Evolutionary conservation across 176 grass and related monocot genomes (phyloP).

Genomic region (Oryza meyeriana): DNA sequence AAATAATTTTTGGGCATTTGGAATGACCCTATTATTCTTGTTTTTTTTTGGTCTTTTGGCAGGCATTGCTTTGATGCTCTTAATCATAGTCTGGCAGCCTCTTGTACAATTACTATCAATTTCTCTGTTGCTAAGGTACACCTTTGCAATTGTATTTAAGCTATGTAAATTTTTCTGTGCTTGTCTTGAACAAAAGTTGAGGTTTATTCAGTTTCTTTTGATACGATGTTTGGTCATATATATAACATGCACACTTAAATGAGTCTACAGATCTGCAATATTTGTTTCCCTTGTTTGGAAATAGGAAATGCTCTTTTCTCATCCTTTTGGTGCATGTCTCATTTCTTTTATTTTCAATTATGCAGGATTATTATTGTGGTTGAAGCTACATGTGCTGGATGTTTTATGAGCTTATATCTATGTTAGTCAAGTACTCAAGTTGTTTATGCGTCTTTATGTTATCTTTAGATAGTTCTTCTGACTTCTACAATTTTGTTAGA

Average conservation of each 20-base stretch:
- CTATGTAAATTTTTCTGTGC: slow-evolving; percentile 2
- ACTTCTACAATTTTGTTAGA: not conserved
- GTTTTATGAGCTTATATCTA: slow-evolving; percentile 95
- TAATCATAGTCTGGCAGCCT: slow-evolving; percentile 84
- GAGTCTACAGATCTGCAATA: not conserved
- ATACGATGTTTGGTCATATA: not conserved
- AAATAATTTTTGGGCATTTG: slow-evolving; percentile 10
- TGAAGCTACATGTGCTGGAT: slow-evolving; percentile 77
- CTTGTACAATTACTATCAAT: slow-evolving; percentile 63
- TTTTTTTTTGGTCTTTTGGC: not conserved
- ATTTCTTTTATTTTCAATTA: slow-evolving; percentile 26
- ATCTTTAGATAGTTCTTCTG: not conserved
- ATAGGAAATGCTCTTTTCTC: not conserved
- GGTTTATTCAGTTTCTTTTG: not conserved
- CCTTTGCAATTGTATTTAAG: slow-evolving; percentile 4
- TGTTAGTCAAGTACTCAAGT: slow-evolving; percentile 54
- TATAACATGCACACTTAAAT: not conserved
- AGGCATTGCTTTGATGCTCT: slow-evolving; percentile 86
- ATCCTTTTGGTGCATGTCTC: slow-evolving; percentile 7
- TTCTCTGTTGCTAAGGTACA: slow-evolving; percentile 69
- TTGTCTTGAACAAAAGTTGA: not conserved
- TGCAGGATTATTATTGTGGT: slow-evolving; percentile 71
- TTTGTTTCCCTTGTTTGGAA: not conserved
- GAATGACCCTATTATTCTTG: slow-evolving; percentile 3
- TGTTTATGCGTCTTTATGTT: not conserved